A percentile compares a stretch with the other conserved stretches of the same genome.
These are phyloP conservation scores for Torrubiella hemipterigena DNA, from an alignment of 2,329 filamentous ascomycete genomes.

Conservation along the genomic window DNA sequence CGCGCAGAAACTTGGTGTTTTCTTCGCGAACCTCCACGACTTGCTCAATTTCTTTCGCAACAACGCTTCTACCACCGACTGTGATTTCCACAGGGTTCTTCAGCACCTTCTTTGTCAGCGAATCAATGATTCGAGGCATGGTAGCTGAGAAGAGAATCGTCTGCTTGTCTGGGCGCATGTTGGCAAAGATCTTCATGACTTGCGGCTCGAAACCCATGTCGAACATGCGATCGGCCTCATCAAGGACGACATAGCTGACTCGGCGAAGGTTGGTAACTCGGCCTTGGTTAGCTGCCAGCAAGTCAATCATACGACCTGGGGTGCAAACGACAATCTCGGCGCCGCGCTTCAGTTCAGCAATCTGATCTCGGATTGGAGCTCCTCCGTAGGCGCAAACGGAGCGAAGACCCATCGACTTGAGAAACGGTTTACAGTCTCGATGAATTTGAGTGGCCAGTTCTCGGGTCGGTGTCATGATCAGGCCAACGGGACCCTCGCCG, in stretches of 20 bases:
- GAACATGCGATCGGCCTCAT: constrained; percentile 98
- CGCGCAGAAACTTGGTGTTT: constrained; percentile 67
- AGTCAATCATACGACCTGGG: constrained; percentile 88
- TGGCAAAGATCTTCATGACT: constrained; percentile 90
- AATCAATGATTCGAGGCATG: constrained; percentile 87
- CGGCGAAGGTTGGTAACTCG: constrained; percentile 82
- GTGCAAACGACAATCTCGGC: constrained; percentile 94
- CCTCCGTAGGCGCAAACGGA: constrained; percentile 91
- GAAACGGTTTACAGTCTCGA: constrained; percentile 85
- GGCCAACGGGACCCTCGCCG: constrained; percentile 73
- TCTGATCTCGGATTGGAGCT: constrained; percentile 93
- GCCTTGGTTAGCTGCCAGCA: constrained; percentile 87
- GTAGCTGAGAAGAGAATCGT: constrained; percentile 95
- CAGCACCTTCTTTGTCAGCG: constrained; percentile 77
- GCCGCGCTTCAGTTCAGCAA: constrained; percentile 88
- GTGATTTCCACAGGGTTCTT: constrained; percentile 81
- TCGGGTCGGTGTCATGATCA: constrained; percentile 90
- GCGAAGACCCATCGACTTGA: constrained; percentile 74
- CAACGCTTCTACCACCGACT: constrained; percentile 78
- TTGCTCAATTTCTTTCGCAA: constrained; percentile 86
- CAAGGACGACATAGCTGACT: constrained; percentile 87
- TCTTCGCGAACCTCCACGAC: constrained; percentile 81
- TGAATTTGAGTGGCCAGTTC: constrained; percentile 92
- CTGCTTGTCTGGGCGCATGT: constrained; percentile 83
- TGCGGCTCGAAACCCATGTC: constrained; percentile 99